Conservation (phyloP, 2,329 filamentous ascomycete species). For the Penicillium decumbens region DNA sequence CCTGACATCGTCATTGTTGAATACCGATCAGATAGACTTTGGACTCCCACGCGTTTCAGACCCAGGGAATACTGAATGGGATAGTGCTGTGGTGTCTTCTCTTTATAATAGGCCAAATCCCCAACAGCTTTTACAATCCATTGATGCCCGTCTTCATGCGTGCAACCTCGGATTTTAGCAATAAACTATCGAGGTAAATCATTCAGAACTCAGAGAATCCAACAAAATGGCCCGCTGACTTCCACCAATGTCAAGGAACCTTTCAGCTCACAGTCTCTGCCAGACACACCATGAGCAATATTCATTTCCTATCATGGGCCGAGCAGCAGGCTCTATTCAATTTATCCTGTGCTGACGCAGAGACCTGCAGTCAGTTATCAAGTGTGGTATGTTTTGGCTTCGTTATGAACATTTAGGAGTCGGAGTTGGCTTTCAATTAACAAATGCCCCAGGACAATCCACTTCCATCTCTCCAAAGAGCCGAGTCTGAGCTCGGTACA, state of each 20-base stretch:
- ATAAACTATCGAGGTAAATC: neutral
- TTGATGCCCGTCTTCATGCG: conserved; percentile 5
- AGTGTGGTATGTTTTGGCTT: conserved; percentile 23
- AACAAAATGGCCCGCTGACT: neutral
- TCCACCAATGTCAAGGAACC: neutral
- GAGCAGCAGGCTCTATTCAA: conserved; percentile 32
- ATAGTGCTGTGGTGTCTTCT: conserved; percentile 1
- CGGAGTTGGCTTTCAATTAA: conserved; percentile 7
- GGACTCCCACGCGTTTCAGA: conserved; percentile 7
- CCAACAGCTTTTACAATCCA: conserved; percentile 12
- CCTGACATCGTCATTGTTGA: conserved; percentile 14
- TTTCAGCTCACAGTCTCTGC: neutral
- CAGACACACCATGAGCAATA: conserved; percentile 26
- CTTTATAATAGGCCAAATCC: conserved; percentile 6
- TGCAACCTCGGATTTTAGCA: neutral
- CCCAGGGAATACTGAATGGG: conserved; percentile 3
- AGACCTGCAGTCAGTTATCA: conserved; percentile 28
- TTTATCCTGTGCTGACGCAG: conserved; percentile 30
- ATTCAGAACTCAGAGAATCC: neutral
- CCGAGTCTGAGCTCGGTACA: conserved; percentile 22
- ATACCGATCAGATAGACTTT: conserved; percentile 8
- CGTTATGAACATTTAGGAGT: neutral
- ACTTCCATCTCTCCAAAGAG: conserved; percentile 18
- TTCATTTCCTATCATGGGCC: conserved; percentile 28
- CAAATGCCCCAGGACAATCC: conserved; percentile 22